These are phyloP conservation scores for Fusarium sp. DNA, from an alignment of 2,329 filamentous ascomycete species.

Conservation along the genomic window DNA sequence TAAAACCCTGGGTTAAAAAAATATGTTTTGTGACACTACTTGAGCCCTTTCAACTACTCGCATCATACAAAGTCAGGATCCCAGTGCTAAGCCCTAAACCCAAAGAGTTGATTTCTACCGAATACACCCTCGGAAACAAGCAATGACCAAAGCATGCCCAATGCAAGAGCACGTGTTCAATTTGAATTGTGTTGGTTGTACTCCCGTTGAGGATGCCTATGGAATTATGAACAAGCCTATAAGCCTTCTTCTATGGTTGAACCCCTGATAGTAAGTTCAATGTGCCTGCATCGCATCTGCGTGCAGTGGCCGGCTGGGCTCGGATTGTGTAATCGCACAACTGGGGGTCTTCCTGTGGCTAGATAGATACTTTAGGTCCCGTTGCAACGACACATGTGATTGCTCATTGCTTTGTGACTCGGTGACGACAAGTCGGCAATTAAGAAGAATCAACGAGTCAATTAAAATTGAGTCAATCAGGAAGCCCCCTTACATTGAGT, in stretches of 20 bases:
- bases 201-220: neutral
- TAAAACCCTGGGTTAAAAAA: constrained; percentile 1
- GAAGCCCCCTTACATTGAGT: constrained; percentile 12
- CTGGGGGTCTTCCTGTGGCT: neutral
- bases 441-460: constrained; percentile 1
- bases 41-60: neutral
- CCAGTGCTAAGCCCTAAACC: constrained; percentile 10
- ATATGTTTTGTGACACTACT: neutral
- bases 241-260: neutral
- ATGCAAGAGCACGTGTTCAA: neutral
- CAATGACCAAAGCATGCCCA: neutral
- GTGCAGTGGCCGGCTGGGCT: neutral
- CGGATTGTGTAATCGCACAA: neutral
- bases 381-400: neutral
- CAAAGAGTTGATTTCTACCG: neutral
- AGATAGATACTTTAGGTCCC: neutral
- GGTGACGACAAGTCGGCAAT: neutral
- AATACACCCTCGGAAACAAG: neutral
- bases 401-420: neutral
- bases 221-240: neutral
- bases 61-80: neutral
- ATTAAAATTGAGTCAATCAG: neutral
- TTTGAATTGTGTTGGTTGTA: neutral
- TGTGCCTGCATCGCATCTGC: constrained; percentile 9
- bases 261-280: constrained; percentile 1